These are phyloP conservation scores for Populus alba DNA, from an alignment of 345 rosid species.

Conservation along the genomic window DNA sequence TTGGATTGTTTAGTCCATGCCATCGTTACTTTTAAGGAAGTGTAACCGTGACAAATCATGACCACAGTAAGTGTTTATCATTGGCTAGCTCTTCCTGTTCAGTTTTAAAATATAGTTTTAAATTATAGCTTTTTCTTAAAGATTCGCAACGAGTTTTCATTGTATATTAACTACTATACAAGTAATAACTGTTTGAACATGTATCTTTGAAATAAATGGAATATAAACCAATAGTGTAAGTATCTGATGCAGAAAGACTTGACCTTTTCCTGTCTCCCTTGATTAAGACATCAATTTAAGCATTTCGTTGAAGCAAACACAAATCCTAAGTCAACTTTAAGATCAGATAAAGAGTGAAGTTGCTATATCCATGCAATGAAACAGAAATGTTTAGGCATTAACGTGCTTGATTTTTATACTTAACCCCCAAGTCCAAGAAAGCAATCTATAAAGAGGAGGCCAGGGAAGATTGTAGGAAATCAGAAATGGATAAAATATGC, in stretches of 20 bases:
- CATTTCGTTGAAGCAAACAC: not conserved
- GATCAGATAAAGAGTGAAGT: not conserved
- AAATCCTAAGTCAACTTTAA: not conserved
- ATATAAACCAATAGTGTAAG: not conserved
- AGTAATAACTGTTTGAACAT: not conserved
- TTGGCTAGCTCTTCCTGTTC: too few relatives aligned
- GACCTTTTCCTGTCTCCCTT: slow-evolving; percentile 17
- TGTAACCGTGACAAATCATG: too few relatives aligned
- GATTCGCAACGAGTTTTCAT: too few relatives aligned
- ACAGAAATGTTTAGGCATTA: not conserved
- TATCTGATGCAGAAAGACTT: not conserved
- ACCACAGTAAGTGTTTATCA: too few relatives aligned
- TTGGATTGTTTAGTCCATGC: too few relatives aligned
- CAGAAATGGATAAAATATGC: too few relatives aligned
- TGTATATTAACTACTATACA: too few relatives aligned
- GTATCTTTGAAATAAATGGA: not conserved
- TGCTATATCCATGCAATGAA: not conserved
- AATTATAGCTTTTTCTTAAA: too few relatives aligned
- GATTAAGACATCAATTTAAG: not conserved
- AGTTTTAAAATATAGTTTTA: too few relatives aligned
- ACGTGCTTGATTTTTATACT: not conserved
- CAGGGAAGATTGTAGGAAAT: too few relatives aligned
- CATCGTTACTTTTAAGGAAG: too few relatives aligned
- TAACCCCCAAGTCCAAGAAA: not conserved
- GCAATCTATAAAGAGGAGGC: not conserved